Conservation (phyloP, 2,329 filamentous ascomycete genomes). For the Aspergillus udagawae region DNA sequence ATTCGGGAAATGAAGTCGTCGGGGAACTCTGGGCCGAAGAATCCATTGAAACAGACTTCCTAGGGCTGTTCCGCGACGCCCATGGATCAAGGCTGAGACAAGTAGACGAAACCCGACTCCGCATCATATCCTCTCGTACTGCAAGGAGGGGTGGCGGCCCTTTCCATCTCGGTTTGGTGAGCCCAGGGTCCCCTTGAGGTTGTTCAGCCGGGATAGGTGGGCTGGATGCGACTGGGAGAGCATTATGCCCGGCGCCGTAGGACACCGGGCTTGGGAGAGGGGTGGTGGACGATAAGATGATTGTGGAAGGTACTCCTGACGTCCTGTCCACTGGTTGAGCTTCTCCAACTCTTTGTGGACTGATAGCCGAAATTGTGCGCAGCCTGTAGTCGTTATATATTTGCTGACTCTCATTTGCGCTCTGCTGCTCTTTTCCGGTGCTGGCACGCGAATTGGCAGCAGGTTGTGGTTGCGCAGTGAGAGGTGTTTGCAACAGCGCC, state of each 20-base stretch:
- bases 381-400: conserved; percentile 11
- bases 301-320: conserved; percentile 2
- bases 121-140: conserved; percentile 51
- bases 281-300: background rate
- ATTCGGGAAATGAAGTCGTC: conserved; percentile 21
- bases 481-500: conserved; percentile 62
- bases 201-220: conserved; percentile 5
- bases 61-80: conserved; percentile 23
- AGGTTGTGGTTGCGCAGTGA: conserved; percentile 46
- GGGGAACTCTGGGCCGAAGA: conserved; percentile 11
- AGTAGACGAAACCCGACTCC: conserved; percentile 34
- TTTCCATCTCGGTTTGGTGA: conserved; percentile 20
- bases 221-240: background rate
- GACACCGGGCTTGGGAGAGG: background rate
- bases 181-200: conserved; percentile 13
- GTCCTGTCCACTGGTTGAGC: conserved; percentile 6
- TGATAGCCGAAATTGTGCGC: background rate
- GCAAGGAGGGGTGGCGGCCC: conserved; percentile 48
- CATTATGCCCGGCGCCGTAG: background rate
- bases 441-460: conserved; percentile 20
- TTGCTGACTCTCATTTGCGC: conserved; percentile 13
- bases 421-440: conserved; percentile 6
- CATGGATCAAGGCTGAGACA: conserved; percentile 32
- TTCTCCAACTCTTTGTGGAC: conserved; percentile 7
- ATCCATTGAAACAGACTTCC: conserved; percentile 15